Evolutionary conservation across 495 filamentous ascomycete genomes (phyloP).

Genomic region (Neurospora sublineolata): DNA sequence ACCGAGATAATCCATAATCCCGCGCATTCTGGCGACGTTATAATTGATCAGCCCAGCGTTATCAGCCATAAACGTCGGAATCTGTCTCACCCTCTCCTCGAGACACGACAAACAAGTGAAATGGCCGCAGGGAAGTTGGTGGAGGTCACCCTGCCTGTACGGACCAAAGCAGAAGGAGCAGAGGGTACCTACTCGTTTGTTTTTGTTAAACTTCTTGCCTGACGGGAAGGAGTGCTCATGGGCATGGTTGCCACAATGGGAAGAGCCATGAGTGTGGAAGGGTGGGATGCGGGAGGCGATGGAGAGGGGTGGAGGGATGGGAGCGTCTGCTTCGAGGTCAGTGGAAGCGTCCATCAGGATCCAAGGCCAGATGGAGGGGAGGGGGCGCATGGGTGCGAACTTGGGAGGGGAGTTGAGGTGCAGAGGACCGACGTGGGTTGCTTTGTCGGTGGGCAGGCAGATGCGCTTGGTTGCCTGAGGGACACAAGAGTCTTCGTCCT

Average conservation of each 20-base stretch:
- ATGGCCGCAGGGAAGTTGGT: constrained; percentile 11
- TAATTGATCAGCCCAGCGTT: background rate
- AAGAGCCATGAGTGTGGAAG: background rate
- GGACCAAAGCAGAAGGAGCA: background rate
- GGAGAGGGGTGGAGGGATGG: background rate
- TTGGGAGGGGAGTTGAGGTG: background rate
- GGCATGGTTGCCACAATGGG: background rate
- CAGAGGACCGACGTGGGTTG: background rate
- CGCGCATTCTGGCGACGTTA: background rate
- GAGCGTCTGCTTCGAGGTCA: background rate
- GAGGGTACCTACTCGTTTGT: background rate
- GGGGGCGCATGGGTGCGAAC: background rate
- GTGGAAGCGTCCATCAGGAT: background rate
- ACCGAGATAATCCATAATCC: background rate
- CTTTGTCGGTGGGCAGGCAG: background rate
- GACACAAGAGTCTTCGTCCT: background rate
- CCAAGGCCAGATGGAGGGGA: background rate
- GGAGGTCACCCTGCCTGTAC: background rate
- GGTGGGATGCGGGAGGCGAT: background rate
- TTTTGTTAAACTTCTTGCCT: background rate
- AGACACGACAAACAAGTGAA: constrained; percentile 6
- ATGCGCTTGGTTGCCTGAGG: background rate
- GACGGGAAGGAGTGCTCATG: background rate
- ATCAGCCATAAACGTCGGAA: background rate
- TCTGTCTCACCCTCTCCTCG: background rate